Conservation (phyloP, 176 grass and related monocot genomes). For the Hordeum marinum region DNA sequence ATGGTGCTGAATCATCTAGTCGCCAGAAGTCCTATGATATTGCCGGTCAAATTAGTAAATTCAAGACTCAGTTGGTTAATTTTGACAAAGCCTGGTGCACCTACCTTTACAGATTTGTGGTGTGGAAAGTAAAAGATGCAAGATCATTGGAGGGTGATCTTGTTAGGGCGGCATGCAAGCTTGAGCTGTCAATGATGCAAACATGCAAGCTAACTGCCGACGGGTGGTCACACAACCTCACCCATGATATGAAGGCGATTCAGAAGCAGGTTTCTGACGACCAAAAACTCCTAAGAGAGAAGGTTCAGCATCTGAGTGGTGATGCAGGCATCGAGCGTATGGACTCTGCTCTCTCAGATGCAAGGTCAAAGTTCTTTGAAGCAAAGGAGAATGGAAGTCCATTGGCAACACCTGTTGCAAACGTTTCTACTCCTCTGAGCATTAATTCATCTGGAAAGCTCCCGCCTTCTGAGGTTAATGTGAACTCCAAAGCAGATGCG, state of each 20-base stretch:
- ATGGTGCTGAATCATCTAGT: not conserved
- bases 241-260: slow-evolving; percentile 92
- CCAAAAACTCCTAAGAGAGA: too few species aligned
- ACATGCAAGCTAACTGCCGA: slow-evolving; percentile 67
- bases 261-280: slow-evolving; percentile 93
- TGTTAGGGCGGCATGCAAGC: slow-evolving; percentile 83
- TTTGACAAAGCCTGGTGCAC: slow-evolving; percentile 82
- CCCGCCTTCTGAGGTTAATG: slow-evolving; percentile 16
- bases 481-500: not conserved
- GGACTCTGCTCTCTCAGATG: slow-evolving; percentile 77
- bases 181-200: slow-evolving; percentile 99
- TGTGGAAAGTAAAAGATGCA: slow-evolving; percentile 95
- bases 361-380: slow-evolving; percentile 81
- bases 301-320: slow-evolving; percentile 81
- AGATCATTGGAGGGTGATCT: slow-evolving; percentile 92
- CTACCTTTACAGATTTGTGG: slow-evolving; percentile 90
- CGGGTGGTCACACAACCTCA: slow-evolving; percentile 51
- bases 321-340: slow-evolving; percentile 72
- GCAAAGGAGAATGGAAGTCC: slow-evolving; percentile 64
- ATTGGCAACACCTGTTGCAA: slow-evolving; percentile 50
- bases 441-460: slow-evolving; percentile 24
- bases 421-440: slow-evolving; percentile 48
- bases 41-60: slow-evolving; percentile 29
- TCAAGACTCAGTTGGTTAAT: slow-evolving; percentile 47
- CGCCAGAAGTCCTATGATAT: not conserved